Evolutionary conservation across 352 stramenopile species (phyloP), one percentile per base, ranked within the genome.

Genomic region (Phytophthora palmivora): DNA sequence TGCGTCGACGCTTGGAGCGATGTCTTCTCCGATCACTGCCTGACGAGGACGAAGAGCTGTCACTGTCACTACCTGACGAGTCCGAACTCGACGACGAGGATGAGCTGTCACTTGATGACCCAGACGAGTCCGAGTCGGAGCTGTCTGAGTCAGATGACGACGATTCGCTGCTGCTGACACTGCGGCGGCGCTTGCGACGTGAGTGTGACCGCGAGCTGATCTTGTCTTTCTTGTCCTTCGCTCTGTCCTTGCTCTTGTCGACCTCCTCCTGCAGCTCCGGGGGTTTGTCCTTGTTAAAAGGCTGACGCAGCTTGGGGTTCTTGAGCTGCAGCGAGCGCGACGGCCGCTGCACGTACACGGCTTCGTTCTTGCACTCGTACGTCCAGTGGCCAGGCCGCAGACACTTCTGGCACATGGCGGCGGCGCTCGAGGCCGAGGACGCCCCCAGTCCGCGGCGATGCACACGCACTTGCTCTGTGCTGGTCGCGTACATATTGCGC

Each of bases 341-440:
- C 48, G 80, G 75, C 56, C 87, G 85, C 57, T 88, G 77, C 39
- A 94, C 63, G 65, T 95, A 95, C 52, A 91, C 74, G 14, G 84
- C 70, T n/a, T 91, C 78, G 55, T 91, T 91, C 72, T 92, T 91
- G 80, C 87, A 95, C 59, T 95, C 87, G 70, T 92, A 95, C 12
- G 84, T 95, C 87, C 87, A 95, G 60, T 95, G 87, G 15, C 87
- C 87, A 1, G 66, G 45, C 24, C 75, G 70, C 28, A 95, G 76
- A 67, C 87, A 95, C 74, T 94, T 95, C 65, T 95, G 87, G 66
- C 87, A 95, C 76, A 86, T 76, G 44, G 79, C 82, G 2, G 56
- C 62, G 5, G 65, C 73, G 38, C 39, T 70, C 4, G 67, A 58
- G 15, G 57, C 38, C 19, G 43, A 33, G 2, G 54, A 50, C 41